Evolutionary conservation across 768 basidiomycete species (phyloP).

Genomic region (Naganishia vishniacii): DNA sequence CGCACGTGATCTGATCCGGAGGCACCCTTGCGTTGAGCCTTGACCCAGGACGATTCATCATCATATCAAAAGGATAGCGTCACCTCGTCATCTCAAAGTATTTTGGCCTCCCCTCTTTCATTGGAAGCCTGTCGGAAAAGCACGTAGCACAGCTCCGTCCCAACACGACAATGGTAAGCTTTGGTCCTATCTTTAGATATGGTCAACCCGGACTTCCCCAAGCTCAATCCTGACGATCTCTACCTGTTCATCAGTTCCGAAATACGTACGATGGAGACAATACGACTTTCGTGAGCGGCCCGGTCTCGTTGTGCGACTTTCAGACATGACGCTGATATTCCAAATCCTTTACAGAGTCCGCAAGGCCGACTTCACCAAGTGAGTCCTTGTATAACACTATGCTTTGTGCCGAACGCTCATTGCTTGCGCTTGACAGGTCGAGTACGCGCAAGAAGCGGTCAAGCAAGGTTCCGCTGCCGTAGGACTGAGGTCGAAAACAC

Average conservation of each 20-base stretch:
- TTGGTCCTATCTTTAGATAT: no score
- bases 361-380: conserved; percentile 80
- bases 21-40: no score
- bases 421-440: conserved; percentile 58
- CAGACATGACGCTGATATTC: background rate
- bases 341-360: conserved; percentile 51
- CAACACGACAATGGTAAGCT: no score
- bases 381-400: background rate
- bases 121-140: no score
- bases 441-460: conserved; percentile 97
- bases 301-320: background rate
- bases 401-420: background rate
- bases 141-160: no score
- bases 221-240: no score
- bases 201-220: no score
- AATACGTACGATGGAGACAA: conserved; percentile 99
- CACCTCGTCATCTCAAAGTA: no score
- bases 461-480: conserved; percentile 99
- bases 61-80: no score
- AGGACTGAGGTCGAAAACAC: conserved; percentile 88
- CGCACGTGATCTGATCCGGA: no score
- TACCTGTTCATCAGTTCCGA: conserved; percentile 50
- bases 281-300: conserved; percentile 62
- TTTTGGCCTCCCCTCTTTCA: no score
- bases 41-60: no score